A percentile compares a stretch with the other conserved stretches of the same genome.
Conservation (phyloP, 1,139 yeast species). For the Taphrina populina region DNA sequence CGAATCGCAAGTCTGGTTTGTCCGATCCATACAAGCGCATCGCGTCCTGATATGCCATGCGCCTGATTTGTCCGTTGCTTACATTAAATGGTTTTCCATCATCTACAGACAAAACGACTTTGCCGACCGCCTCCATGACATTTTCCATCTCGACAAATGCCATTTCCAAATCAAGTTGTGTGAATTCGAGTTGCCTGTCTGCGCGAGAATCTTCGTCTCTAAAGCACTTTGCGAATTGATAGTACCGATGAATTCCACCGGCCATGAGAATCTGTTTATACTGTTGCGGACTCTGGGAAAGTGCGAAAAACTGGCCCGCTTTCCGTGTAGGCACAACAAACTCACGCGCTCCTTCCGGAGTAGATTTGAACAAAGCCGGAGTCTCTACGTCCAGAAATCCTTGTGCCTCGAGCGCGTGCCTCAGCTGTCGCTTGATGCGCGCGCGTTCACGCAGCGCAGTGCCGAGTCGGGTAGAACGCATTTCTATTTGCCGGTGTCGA, state of each 20-base stretch:
- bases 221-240: conserved; percentile 89
- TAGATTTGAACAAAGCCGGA: conserved; percentile 85
- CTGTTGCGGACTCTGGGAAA: conserved; percentile 97
- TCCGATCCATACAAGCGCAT: conserved; percentile 80
- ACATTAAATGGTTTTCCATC: conserved; percentile 33
- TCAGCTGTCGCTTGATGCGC: conserved; percentile 55
- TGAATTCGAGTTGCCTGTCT: conserved; percentile 96
- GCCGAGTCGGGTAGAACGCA: conserved; percentile 54
- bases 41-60: conserved; percentile 65
- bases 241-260: conserved; percentile 81
- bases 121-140: conserved; percentile 66
- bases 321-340: conserved; percentile 87
- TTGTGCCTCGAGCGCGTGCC: conserved; percentile 52
- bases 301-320: conserved; percentile 65
- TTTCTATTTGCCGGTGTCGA: conserved; percentile 73
- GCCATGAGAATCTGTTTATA: conserved; percentile 94
- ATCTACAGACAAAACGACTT: conserved; percentile 48
- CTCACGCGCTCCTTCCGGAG: conserved; percentile 98
- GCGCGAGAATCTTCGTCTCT: conserved; percentile 93
- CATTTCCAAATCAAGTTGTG: conserved; percentile 94
- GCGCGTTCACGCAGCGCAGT: conserved; percentile 61
- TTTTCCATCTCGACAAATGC: conserved; percentile 69
- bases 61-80: conserved; percentile 40
- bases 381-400: conserved; percentile 84
- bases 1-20: conserved; percentile 81